Evolutionary conservation across 2,329 filamentous ascomycete species (phyloP).

Genomic region (Botrytis fabae): DNA sequence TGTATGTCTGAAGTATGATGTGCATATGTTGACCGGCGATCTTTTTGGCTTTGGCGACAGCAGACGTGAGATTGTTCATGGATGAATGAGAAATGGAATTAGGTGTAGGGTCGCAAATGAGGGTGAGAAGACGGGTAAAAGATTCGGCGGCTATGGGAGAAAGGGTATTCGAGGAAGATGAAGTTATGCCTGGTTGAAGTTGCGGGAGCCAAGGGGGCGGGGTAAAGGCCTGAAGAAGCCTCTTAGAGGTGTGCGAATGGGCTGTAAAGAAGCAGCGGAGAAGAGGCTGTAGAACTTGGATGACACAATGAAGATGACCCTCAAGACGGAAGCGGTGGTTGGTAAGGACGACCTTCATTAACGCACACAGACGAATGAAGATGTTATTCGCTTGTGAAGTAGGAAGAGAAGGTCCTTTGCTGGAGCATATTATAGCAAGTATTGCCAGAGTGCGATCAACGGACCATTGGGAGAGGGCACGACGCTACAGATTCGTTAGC

Average conservation of each 20-base stretch:
- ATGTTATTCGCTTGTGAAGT: constrained; percentile 32
- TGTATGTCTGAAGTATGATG: constrained; percentile 57
- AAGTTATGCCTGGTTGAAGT: constrained; percentile 28
- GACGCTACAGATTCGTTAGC: constrained; percentile 28
- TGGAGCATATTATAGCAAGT: constrained; percentile 40
- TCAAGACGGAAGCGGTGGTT: constrained; percentile 62
- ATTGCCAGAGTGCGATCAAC: constrained; percentile 40
- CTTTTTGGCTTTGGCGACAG: constrained; percentile 60
- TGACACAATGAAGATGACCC: constrained; percentile 61
- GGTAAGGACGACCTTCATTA: constrained; percentile 58
- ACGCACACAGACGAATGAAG: constrained; percentile 46
- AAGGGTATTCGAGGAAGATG: constrained; percentile 43
- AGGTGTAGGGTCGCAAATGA: constrained; percentile 60
- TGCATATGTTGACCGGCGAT: constrained; percentile 64
- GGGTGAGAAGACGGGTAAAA: constrained; percentile 47
- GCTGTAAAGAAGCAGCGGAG: constrained; percentile 53
- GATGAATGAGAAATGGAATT: constrained; percentile 52
- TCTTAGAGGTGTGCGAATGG: constrained; percentile 37
- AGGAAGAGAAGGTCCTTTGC: constrained; percentile 32
- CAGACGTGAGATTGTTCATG: constrained; percentile 54
- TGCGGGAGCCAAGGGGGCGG: constrained; percentile 43
- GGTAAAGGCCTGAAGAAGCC: constrained; percentile 32
- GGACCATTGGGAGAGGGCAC: constrained; percentile 39
- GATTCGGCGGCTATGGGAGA: constrained; percentile 48
- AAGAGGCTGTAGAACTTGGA: constrained; percentile 56